These are phyloP conservation scores for Leishmania braziliensis DNA, from an alignment of 208 protist genomes.

Conservation along the genomic window DNA sequence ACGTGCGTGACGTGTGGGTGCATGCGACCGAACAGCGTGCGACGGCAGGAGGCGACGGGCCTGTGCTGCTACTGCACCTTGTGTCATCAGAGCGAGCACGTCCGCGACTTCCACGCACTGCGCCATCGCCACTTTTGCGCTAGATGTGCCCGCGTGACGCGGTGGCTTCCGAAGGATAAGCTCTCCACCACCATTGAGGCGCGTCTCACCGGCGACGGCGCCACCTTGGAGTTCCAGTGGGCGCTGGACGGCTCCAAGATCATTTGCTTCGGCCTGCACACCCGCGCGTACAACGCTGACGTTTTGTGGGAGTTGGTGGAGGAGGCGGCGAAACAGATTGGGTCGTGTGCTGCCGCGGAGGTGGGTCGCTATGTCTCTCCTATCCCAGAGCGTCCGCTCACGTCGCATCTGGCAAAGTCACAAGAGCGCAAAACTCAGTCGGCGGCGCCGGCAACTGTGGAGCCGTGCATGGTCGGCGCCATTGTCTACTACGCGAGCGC, in stretches of 20 bases:
- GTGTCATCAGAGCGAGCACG: conserved; percentile 48
- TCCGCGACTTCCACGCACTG: conserved; percentile 52
- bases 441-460: background rate
- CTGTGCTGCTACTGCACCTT: conserved; percentile 32
- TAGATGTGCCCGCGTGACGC: conserved; percentile 46
- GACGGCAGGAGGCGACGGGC: conserved; percentile 20
- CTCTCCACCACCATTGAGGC: conserved; percentile 54
- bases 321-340: conserved; percentile 12
- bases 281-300: conserved; percentile 49
- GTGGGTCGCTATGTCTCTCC: conserved; percentile 44
- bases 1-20: conserved; percentile 78
- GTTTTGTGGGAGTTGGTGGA: conserved; percentile 39
- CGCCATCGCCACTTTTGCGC: conserved; percentile 48
- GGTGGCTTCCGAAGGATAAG: conserved; percentile 67
- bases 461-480: conserved; percentile 51
- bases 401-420: conserved; percentile 6
- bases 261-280: conserved; percentile 35
- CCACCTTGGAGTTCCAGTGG: conserved; percentile 52
- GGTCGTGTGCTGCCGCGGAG: conserved; percentile 30
- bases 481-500: conserved; percentile 77
- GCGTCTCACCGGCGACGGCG: conserved; percentile 57
- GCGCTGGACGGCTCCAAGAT: conserved; percentile 44
- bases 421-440: background rate
- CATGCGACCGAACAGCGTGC: conserved; percentile 38
- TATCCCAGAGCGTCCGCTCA: conserved; percentile 28